Conservation (phyloP, 2,329 filamentous ascomycete genomes). For the Zasmidium citrigriseum region DNA sequence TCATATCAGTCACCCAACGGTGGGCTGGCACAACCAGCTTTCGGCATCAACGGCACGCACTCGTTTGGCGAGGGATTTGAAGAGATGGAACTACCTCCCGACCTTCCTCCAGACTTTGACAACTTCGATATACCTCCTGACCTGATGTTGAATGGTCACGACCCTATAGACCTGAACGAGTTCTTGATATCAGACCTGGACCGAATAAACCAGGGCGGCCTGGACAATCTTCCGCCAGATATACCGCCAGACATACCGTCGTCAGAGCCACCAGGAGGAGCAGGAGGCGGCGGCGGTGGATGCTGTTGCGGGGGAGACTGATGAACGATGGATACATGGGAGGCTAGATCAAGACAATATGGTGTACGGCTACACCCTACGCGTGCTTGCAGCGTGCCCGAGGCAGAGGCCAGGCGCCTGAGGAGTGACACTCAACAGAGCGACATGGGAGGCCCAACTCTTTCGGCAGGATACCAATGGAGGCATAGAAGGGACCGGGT, state of each 20-base stretch:
- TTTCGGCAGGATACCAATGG: too few species aligned
- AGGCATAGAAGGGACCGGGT: too few species aligned
- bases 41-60: conserved; percentile 1
- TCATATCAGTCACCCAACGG: not conserved
- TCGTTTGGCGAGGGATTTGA: conserved; percentile 4
- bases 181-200: conserved; percentile 26
- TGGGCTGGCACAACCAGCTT: not conserved
- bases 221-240: not conserved
- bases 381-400: too few species aligned
- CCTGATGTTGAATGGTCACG: conserved; percentile 12
- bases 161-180: conserved; percentile 24
- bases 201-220: not conserved
- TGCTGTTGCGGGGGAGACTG: conserved; percentile 15
- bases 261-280: not conserved
- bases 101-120: conserved; percentile 8
- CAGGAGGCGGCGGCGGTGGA: conserved; percentile 6
- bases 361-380: too few species aligned
- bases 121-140: conserved; percentile 8
- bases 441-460: too few species aligned
- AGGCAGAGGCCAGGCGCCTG: too few species aligned
- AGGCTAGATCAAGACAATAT: too few species aligned
- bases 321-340: not conserved
- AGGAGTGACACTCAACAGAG: too few species aligned
- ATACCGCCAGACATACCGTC: not conserved
- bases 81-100: conserved; percentile 9